Evolutionary conservation across 805 yeast species (phyloP), one percentile per base, ranked within the genome.

Genomic region (Tetrapisispora nanseiensis): DNA sequence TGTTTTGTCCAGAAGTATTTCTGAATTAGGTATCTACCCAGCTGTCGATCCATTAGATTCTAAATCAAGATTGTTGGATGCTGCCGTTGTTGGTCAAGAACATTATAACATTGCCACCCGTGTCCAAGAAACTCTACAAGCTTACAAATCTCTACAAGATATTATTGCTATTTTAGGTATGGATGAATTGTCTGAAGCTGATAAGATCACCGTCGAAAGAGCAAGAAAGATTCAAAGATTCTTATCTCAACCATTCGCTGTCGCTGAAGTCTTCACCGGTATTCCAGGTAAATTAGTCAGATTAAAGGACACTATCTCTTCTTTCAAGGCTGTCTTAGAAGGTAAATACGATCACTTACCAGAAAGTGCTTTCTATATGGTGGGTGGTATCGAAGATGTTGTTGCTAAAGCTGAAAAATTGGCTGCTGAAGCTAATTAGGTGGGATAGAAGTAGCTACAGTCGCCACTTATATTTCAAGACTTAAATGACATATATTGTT

Each of bases 21-120:
- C 98, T 50, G 98, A 92, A 79, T 80, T 92, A 73, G 97, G 97
- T 89, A 92, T 92, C 71, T 92, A 92, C 87, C 98, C 98, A 69
- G 98, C 98, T 68, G 98, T 92, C 79, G 98, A 92, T 76, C 98
- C 98, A 67, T 84, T 92, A 71, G 98, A 90, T 76, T 92, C 98
- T 67, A 90, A 84, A 75, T 92, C 97, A 50, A 87, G 98, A 82
- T 83, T 92, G 70, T 82, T 92, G 69, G 98, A 92, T 70, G 95
- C 82, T 65, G 65, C 95, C 54, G 92, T 92, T 66, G 96, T 92
- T 62, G 98, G 98, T 73, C 84, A 86, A 74, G 98, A 92, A 78
- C 98, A 92, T 78, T 92, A 92, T 76, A 83, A 82, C 59, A 86
- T 83, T 69, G 98, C 98, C 54, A 75, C 95, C 59, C 66, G 72